These are phyloP conservation scores for Ganoderma lingzhi DNA, from an alignment of 1,284 basidiomycete species.

Conservation along the genomic window DNA sequence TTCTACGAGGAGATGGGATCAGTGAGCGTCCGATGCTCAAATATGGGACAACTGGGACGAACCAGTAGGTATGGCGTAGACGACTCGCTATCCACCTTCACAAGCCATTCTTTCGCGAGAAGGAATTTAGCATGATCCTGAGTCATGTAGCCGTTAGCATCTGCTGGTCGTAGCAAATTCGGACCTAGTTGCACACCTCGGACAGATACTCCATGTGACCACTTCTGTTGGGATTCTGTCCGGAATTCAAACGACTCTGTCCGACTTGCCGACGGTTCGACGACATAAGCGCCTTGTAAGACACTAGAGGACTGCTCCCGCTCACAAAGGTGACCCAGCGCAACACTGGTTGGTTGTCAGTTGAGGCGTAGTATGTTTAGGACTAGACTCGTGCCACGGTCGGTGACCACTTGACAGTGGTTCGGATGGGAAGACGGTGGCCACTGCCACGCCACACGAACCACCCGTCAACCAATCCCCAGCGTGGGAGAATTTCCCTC, in stretches of 20 bases:
- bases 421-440: constrained; percentile 7
- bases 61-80: constrained; percentile 78
- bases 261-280: constrained; percentile 15
- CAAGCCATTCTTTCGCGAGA: constrained; percentile 75
- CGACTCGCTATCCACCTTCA: constrained; percentile 62
- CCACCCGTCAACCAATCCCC: constrained; percentile 24
- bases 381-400: background rate
- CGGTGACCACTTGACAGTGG: background rate
- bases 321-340: background rate
- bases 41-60: constrained; percentile 43
- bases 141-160: constrained; percentile 10
- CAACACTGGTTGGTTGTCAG: background rate
- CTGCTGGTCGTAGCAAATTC: constrained; percentile 14
- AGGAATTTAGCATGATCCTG: constrained; percentile 67
- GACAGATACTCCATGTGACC: constrained; percentile 56
- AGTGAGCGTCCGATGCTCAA: constrained; percentile 11
- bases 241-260: constrained; percentile 7
- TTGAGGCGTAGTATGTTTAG: background rate
- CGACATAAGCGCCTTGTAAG: constrained; percentile 4
- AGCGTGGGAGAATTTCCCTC: constrained; percentile 27
- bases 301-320: background rate
- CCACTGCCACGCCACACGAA: constrained; percentile 31
- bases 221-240: constrained; percentile 17
- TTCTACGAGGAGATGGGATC: constrained; percentile 50
- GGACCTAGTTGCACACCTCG: constrained; percentile 51